Percentiles rank a stretch among this genome's conserved stretches.
Evolutionary conservation across 331 rosid genomes (phyloP).

Genomic region (Stylosanthes scabra): DNA sequence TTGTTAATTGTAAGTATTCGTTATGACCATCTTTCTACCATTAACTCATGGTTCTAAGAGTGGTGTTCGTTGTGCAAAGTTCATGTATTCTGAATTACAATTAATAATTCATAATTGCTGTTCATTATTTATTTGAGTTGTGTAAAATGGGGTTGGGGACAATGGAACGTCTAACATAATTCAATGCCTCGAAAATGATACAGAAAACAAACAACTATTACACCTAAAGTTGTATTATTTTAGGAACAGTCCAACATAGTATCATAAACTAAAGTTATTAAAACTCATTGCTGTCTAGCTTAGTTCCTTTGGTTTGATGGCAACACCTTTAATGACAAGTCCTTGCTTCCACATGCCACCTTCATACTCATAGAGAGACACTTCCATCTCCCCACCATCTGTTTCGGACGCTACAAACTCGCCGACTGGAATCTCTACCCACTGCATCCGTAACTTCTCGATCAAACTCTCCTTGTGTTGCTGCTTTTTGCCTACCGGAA

Average conservation of each 20-base stretch:
- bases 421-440: conserved; percentile 67
- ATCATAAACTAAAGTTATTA: background rate
- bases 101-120: background rate
- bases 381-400: conserved; percentile 37
- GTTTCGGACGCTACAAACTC: conserved; percentile 47
- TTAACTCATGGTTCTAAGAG: background rate
- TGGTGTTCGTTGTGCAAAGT: conserved; percentile 26
- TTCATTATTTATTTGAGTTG: background rate
- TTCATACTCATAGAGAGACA: conserved; percentile 55
- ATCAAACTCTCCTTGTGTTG: conserved; percentile 44
- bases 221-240: background rate
- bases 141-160: background rate
- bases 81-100: background rate
- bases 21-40: conserved; percentile 4
- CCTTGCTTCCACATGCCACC: conserved; percentile 69
- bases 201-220: background rate
- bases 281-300: background rate
- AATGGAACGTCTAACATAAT: background rate
- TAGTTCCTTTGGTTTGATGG: conserved; percentile 54
- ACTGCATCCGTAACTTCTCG: conserved; percentile 39
- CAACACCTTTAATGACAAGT: conserved; percentile 59
- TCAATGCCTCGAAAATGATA: too few species aligned
- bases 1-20: conserved; percentile 12
- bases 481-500: conserved; percentile 60
- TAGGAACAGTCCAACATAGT: background rate